phyloP scores from a whole-genome alignment of 805 yeast species.

The Candida saitoana region DNA sequence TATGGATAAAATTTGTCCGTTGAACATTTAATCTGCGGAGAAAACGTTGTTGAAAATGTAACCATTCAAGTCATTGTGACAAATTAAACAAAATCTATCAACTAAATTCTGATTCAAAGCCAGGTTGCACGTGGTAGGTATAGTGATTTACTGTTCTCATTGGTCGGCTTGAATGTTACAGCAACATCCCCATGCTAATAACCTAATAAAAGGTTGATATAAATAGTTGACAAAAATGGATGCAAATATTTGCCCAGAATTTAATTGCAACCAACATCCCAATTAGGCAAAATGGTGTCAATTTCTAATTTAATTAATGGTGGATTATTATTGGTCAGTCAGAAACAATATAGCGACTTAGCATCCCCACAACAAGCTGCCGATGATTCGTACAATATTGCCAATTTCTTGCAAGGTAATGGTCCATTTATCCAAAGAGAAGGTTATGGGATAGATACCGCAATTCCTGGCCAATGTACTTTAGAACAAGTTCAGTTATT shows the following conservation, averaged over 20 bases:
- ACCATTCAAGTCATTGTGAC: too few species aligned
- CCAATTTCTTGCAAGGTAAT: slow-evolving; percentile 50
- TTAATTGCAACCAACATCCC: background rate
- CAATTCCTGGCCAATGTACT: slow-evolving; percentile 47
- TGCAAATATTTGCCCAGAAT: background rate
- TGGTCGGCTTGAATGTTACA: too few species aligned
- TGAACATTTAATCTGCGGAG: too few species aligned
- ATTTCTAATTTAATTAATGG: slow-evolving; percentile 25
- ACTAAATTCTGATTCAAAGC: too few species aligned
- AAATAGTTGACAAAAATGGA: too few species aligned
- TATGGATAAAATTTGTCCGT: too few species aligned
- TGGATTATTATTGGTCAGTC: slow-evolving; percentile 28
- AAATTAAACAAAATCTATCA: too few species aligned
- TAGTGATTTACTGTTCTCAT: too few species aligned
- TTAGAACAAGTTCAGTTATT: slow-evolving; percentile 67
- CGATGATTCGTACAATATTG: slow-evolving; percentile 43
- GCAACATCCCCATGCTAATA: too few species aligned
- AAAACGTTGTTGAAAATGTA: too few species aligned
- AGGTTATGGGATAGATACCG: slow-evolving; percentile 52
- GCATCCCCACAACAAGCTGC: slow-evolving; percentile 42
- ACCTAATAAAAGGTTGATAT: too few species aligned
- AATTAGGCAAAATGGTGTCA: slow-evolving; percentile 21
- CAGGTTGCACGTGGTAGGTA: too few species aligned
- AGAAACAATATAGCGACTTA: slow-evolving; percentile 21
- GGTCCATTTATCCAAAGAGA: slow-evolving; percentile 52